phyloP scores from a whole-genome alignment of 1,284 basidiomycete genomes.

The Ceratobasidium sp. region DNA sequence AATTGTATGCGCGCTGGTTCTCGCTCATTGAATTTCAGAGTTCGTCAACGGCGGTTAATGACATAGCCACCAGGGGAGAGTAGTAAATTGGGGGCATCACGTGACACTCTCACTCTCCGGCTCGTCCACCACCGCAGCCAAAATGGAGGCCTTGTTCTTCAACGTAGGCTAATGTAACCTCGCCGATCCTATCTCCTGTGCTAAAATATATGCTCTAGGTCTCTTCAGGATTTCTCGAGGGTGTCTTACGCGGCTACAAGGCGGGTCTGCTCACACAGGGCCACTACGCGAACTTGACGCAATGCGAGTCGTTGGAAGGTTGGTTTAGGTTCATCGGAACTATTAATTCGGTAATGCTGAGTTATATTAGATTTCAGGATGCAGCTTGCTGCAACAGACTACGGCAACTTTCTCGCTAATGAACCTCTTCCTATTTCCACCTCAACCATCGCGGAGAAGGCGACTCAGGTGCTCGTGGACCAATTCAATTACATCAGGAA shows the following conservation, averaged over 20 bases:
- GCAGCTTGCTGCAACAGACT: slow-evolving; percentile 95
- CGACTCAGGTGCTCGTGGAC: slow-evolving; percentile 93
- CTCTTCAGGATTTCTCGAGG: slow-evolving; percentile 88
- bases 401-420: slow-evolving; percentile 98
- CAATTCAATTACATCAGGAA: slow-evolving; percentile 96
- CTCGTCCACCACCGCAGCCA: slow-evolving; percentile 46
- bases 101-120: slow-evolving; percentile 5
- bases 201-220: slow-evolving; percentile 64
- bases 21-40: too few species aligned
- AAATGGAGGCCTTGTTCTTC: slow-evolving; percentile 88
- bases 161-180: slow-evolving; percentile 69
- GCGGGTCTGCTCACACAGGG: slow-evolving; percentile 88
- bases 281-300: slow-evolving; percentile 94
- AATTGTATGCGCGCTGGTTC: too few species aligned
- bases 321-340: slow-evolving; percentile 51
- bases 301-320: slow-evolving; percentile 99
- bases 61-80: not conserved
- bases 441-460: slow-evolving; percentile 94
- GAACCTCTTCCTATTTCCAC: slow-evolving; percentile 96
- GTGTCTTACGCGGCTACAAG: slow-evolving; percentile 94
- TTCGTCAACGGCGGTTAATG: too few species aligned
- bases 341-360: not conserved
- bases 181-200: slow-evolving; percentile 50
- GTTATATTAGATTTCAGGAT: slow-evolving; percentile 83
- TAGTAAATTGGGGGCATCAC: not conserved